These are phyloP conservation scores for Colletotrichum karsti DNA, from an alignment of 2,329 filamentous ascomycete genomes.

Conservation along the genomic window DNA sequence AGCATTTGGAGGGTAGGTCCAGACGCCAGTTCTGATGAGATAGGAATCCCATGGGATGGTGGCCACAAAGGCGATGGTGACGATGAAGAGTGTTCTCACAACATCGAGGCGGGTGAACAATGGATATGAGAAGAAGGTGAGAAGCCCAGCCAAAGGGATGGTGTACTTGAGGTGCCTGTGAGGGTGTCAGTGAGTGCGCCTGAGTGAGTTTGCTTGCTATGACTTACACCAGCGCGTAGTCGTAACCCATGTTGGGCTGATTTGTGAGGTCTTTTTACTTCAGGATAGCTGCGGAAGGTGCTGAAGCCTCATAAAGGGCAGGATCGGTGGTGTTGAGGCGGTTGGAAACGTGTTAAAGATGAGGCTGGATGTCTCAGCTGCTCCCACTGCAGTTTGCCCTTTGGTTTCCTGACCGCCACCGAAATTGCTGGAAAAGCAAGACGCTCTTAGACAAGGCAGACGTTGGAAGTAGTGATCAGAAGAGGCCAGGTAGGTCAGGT, in stretches of 20 bases:
- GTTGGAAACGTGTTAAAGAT: not conserved
- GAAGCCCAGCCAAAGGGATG: slow-evolving; percentile 66
- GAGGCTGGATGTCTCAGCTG: not conserved
- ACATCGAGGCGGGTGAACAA: slow-evolving; percentile 69
- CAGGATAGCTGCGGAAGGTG: not conserved
- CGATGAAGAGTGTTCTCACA: slow-evolving; percentile 69
- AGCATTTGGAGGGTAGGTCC: slow-evolving; percentile 74
- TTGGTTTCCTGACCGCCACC: not conserved
- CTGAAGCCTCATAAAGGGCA: not conserved
- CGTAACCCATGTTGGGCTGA: slow-evolving; percentile 58
- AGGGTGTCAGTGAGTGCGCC: not conserved
- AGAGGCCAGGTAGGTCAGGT: not conserved
- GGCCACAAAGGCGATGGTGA: slow-evolving; percentile 69
- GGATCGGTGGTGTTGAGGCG: not conserved
- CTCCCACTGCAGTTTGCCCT: not conserved
- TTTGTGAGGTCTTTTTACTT: not conserved
- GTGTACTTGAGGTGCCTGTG: slow-evolving; percentile 72
- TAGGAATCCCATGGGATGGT: slow-evolving; percentile 83
- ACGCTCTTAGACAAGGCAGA: not conserved
- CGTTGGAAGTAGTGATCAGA: not conserved
- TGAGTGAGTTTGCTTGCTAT: not conserved
- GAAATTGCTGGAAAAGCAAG: not conserved
- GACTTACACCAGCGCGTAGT: slow-evolving; percentile 70
- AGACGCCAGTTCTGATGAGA: slow-evolving; percentile 72
- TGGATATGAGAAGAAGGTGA: slow-evolving; percentile 68